These are phyloP conservation scores for Venustampulla echinocandica DNA, from an alignment of 495 filamentous ascomycete genomes.

Conservation along the genomic window DNA sequence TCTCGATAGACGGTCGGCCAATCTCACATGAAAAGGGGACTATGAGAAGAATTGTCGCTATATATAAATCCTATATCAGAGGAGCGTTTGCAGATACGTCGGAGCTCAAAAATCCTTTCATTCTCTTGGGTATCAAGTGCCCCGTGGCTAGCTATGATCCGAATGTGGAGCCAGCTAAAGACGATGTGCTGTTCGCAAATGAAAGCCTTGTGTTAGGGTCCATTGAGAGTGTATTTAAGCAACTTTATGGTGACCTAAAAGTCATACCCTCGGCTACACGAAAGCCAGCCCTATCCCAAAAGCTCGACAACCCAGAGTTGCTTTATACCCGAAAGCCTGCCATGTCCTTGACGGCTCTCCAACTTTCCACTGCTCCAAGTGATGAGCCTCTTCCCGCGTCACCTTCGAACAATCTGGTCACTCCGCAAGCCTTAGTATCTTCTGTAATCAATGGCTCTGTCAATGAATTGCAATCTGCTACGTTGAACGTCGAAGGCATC, in stretches of 20 bases:
- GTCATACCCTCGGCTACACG: not conserved
- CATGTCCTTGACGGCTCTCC: not conserved
- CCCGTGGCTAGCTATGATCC: constrained; percentile 67
- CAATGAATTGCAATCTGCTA: not conserved
- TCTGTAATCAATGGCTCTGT: no score
- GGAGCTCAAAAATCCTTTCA: constrained; percentile 54
- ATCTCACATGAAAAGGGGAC: constrained; percentile 55
- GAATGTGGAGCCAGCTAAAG: constrained; percentile 86
- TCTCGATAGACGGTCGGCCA: constrained; percentile 74
- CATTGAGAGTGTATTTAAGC: constrained; percentile 46
- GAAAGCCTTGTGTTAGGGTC: constrained; percentile 28
- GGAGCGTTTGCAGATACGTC: not conserved
- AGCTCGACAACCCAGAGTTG: constrained; percentile 10
- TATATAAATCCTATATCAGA: constrained; percentile 50
- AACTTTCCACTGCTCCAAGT: not conserved
- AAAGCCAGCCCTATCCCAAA: not conserved
- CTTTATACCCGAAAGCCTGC: constrained; percentile 13
- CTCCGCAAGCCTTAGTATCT: not conserved
- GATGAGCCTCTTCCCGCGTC: no score
- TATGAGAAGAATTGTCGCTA: constrained; percentile 53
- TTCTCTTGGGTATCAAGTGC: constrained; percentile 66
- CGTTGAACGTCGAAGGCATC: not conserved
- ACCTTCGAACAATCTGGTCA: no score
- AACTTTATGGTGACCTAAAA: constrained; percentile 14
- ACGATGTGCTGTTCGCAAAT: constrained; percentile 74